Conservation (phyloP, 768 basidiomycete genomes). For the Dacryopinax primogenitus region DNA sequence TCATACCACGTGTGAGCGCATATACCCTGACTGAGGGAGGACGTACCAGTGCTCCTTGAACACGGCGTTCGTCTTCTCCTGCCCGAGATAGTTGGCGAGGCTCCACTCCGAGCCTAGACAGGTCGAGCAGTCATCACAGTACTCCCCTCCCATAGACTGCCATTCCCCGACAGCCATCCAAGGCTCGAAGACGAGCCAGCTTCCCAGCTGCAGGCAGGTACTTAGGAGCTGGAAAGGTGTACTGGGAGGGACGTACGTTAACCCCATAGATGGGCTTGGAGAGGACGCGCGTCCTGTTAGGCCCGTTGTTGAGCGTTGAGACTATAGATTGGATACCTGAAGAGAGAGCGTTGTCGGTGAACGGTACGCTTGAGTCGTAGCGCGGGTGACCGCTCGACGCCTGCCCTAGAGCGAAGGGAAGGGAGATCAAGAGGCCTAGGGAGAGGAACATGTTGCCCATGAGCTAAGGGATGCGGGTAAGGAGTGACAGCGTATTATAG, state of each 20-base stretch:
- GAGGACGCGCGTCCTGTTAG: constrained; percentile 24
- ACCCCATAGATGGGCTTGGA: constrained; percentile 51
- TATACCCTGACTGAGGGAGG: too few relatives aligned
- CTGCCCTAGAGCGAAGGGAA: neutral
- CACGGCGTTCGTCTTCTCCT: constrained; percentile 41
- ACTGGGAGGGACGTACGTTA: constrained; percentile 37
- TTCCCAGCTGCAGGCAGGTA: constrained; percentile 10
- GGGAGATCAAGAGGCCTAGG: neutral
- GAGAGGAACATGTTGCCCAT: neutral
- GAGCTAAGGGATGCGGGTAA: neutral
- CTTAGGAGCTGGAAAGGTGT: neutral
- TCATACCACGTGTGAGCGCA: neutral
- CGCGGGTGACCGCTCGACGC: neutral
- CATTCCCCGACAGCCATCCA: constrained; percentile 81
- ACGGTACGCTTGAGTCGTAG: neutral
- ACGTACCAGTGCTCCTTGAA: constrained; percentile 54
- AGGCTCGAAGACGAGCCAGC: constrained; percentile 63
- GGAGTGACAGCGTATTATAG: too few relatives aligned
- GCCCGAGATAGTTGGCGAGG: constrained; percentile 26
- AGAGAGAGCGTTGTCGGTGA: neutral
- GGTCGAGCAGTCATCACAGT: constrained; percentile 42
- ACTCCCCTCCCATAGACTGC: constrained; percentile 58
- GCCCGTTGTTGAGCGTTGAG: neutral
- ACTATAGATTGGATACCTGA: neutral
- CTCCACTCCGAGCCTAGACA: constrained; percentile 64